phyloP scores from a whole-genome alignment of 257 asterid species.

The Parsonsia alboflavescens region DNA sequence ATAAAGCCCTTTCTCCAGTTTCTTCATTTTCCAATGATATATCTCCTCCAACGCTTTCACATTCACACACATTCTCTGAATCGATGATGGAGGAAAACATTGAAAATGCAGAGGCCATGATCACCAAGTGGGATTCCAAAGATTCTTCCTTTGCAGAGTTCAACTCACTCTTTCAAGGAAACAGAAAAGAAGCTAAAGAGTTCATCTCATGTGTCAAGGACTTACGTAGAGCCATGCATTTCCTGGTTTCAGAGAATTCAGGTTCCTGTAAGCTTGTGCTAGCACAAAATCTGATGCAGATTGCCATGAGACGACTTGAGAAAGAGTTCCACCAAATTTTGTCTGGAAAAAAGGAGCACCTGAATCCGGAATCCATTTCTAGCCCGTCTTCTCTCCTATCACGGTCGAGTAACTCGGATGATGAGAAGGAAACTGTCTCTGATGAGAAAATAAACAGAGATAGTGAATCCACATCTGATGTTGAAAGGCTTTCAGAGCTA shows the following conservation, averaged over 20 bases:
- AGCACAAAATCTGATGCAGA: conserved; percentile 55
- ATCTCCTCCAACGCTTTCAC: conserved; percentile 23
- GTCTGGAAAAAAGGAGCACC: conserved; percentile 37
- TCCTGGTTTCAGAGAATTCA: conserved; percentile 34
- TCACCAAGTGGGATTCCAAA: conserved; percentile 46
- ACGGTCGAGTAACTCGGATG: conserved; percentile 30
- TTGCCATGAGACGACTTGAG: conserved; percentile 55
- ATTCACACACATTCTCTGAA: conserved; percentile 26
- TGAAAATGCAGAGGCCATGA: conserved; percentile 31
- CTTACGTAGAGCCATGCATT: conserved; percentile 56
- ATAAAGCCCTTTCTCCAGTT: conserved; percentile 20
- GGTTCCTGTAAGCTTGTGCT: conserved; percentile 37
- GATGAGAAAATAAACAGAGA: conserved; percentile 13
- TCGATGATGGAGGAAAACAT: conserved; percentile 45
- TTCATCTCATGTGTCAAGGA: conserved; percentile 38
- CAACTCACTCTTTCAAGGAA: conserved; percentile 43
- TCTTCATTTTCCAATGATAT: conserved; percentile 26
- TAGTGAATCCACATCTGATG: conserved; percentile 27
- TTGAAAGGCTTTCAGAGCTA: conserved; percentile 23
- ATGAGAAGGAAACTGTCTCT: conserved; percentile 27
- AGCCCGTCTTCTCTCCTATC: conserved; percentile 36
- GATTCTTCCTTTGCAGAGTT: conserved; percentile 30
- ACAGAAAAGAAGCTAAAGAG: conserved; percentile 43
- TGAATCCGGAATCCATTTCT: conserved; percentile 54
- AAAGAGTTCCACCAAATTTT: conserved; percentile 51